A percentile compares a stretch with the other conserved stretches of the same genome.
Evolutionary conservation across 139 green algal species (phyloP).

Genomic region (Picochlorum sp.): DNA sequence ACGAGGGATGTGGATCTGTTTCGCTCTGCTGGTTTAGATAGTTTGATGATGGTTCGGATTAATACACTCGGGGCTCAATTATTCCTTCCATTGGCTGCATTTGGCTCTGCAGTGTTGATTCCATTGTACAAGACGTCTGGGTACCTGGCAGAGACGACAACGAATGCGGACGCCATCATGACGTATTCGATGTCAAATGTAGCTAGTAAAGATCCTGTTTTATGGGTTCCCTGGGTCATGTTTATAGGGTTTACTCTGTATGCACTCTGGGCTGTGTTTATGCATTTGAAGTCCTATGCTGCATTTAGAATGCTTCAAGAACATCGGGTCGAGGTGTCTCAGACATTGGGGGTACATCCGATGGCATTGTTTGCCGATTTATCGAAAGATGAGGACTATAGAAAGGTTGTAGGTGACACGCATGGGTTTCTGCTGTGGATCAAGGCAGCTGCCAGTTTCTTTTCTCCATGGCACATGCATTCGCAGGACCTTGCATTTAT

Average conservation of each 20-base stretch:
- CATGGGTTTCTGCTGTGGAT: no score
- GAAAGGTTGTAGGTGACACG: no score
- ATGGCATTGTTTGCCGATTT: neutral
- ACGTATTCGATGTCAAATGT: neutral
- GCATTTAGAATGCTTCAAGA: neutral
- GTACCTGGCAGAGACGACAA: neutral
- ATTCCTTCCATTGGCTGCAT: neutral
- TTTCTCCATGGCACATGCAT: no score
- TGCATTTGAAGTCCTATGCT: neutral
- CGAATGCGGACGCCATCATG: neutral
- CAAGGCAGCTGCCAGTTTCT: no score
- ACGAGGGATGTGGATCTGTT: neutral
- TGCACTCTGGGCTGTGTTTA: neutral
- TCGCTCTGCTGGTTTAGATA: neutral
- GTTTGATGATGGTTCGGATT: neutral
- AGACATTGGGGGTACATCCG: neutral
- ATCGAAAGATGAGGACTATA: neutral
- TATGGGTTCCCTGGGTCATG: neutral
- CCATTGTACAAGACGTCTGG: neutral
- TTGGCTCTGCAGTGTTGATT: constrained; percentile 4
- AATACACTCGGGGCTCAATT: neutral
- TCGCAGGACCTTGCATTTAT: no score
- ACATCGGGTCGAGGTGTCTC: neutral
- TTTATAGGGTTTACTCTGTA: neutral
- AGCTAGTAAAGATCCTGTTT: neutral